Base-by-base conservation (phyloP, 176 grass and related monocot species). In the Themeda triandra region DNA sequence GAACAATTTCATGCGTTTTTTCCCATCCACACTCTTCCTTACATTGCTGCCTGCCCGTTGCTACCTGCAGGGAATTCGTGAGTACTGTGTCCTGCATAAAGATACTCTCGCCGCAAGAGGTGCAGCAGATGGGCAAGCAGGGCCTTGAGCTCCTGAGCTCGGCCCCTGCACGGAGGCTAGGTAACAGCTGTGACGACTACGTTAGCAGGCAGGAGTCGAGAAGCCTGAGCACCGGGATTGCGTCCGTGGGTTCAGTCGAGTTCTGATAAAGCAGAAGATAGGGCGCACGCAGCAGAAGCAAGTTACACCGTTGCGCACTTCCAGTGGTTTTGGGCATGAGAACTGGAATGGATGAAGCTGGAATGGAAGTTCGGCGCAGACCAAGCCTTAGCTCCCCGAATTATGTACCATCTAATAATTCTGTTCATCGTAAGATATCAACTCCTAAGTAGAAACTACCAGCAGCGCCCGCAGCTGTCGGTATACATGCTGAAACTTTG, bases 71-170 rank as follows among this genome's bases (percentile, higher is more conserved):
- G 93, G 96, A 98, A 83, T 98, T 98, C 76, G 96, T 98, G 80
- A 95, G 86, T 24, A 98, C 71, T 31, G 96, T 98, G 13, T 98
- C 84, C 66, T 93, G 91, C 89, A 98, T 98, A 85, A 98, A 93
- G 87, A 95, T 98, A 90, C 91, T 98, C 45, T 98, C 96, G 11
- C 92, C 93, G 0, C 96, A 93, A 36, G 96, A 98, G 86, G 96
- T 98, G 76, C 91, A 98, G 91, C 93, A 93, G 87, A 95, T 98
- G 93, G 85, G 91, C 48, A 92, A 86, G 89, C 94, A 93, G 80
- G 95, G 85, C 24, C 70, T 92, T 4, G 77, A 92, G 78, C 89
- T 95, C 35, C 78, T 93, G 81, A 94, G 81, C 84, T 88, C 96
- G 8, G 83, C 83, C 76, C 83, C 91, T 0, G 69, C 80, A 9